Conservation (phyloP, 495 filamentous ascomycete species). For the Penicillium turbatum region DNA sequence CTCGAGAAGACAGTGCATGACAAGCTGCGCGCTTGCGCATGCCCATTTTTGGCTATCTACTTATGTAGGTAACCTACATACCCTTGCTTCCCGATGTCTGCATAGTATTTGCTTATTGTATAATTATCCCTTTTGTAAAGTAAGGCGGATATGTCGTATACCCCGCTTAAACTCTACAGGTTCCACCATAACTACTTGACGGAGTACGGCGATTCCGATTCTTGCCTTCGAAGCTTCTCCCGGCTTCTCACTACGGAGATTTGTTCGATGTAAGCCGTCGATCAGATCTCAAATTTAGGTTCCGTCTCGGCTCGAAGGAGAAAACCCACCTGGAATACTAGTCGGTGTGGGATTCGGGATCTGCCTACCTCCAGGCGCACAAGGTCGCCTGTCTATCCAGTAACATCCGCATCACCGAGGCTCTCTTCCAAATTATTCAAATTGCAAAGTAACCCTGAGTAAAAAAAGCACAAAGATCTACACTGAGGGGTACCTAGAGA, state of each 20-base stretch:
- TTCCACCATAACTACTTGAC: neutral
- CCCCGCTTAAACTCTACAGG: neutral
- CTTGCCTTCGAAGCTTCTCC: neutral
- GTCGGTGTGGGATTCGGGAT: neutral
- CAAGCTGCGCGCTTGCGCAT: no score
- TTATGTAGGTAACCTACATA: no score
- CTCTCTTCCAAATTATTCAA: neutral
- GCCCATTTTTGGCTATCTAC: no score
- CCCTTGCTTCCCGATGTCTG: neutral
- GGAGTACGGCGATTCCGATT: neutral
- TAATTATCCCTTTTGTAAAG: neutral
- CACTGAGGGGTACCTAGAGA: slow-evolving; percentile 1
- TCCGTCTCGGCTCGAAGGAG: neutral
- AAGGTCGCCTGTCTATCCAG: neutral
- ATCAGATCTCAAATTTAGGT: neutral
- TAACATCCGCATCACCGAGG: slow-evolving; percentile 2
- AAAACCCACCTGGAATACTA: neutral
- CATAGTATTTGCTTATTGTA: neutral
- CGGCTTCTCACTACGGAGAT: neutral
- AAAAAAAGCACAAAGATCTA: neutral
- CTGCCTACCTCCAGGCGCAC: neutral
- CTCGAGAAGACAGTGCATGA: neutral
- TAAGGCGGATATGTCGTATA: neutral
- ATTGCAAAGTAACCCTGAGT: neutral
- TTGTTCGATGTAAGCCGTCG: neutral